Evolutionary conservation across 257 asterid species (phyloP), one percentile per base, ranked within the genome.

Genomic region (Lantana camara): DNA sequence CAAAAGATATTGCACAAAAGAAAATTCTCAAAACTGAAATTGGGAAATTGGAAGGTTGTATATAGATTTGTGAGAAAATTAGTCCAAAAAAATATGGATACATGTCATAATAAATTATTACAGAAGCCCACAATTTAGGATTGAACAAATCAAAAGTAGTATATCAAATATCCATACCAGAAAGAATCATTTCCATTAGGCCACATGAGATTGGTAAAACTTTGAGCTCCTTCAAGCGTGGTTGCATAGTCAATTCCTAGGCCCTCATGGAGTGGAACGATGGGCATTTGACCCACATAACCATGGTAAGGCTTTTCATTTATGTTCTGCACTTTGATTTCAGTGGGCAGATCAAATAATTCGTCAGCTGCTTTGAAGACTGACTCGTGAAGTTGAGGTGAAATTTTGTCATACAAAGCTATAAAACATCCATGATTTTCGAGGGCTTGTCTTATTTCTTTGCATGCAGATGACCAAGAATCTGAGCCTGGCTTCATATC

Each of bases 291-390:
- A 16, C 96, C 96, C 38, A 88, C 84, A 45, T 88, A 88, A 32
- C 96, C 95, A 72, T 88, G 96, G 75, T 83, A 88, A 40, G 96
- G 95, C 29, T 83, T 88, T 30, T 75, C 95, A 10, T 73, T 80
- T 1, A 22, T 70, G 70, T 88, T 88, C 17, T 75, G 66, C 3
- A 82, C 13, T 71, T 88, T 88, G 37, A 42, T 41, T 3, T 88
- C 76, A 1, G 75, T 50, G 23, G 95, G 86, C 16, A 82, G 83
- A 20, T 67, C 88, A 48, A 88, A 83, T 9, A 88, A 61, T 2
- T 88, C 83, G 15, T 71, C 74, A 0, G 86, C 84, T 0, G 81
- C 82, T 42, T 73, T 63, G 67, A 85, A 88, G 51, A 83, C 79
- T 72, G 90, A 75, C 42, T 66, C 47, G 59, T 76, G 80, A 48